Percentiles rank a stretch among this genome's conserved stretches.
Conservation (phyloP, 768 basidiomycete species). For the Suillus americanus region DNA sequence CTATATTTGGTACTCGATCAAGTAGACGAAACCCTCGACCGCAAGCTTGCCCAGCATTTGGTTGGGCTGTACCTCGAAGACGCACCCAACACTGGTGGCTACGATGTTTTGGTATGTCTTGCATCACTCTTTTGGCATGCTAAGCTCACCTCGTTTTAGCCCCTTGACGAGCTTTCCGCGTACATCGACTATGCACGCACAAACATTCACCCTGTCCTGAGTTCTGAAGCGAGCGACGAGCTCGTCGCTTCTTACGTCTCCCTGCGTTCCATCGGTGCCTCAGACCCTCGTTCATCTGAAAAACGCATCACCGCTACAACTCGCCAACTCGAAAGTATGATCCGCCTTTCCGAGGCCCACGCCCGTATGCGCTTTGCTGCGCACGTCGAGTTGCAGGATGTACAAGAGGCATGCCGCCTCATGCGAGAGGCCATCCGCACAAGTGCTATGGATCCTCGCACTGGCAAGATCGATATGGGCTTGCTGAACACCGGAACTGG, state of each 20-base stretch:
- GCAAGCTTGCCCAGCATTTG: slow-evolving; percentile 87
- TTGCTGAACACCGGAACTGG: slow-evolving; percentile 93
- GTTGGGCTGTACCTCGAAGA: slow-evolving; percentile 96
- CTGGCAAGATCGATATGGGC: slow-evolving; percentile 97
- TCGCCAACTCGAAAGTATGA: slow-evolving; percentile 95
- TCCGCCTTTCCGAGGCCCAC: slow-evolving; percentile 93
- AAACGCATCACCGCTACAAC: slow-evolving; percentile 98
- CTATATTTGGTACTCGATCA: slow-evolving; percentile 95
- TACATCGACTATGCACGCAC: slow-evolving; percentile 94
- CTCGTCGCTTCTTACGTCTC: slow-evolving; percentile 90
- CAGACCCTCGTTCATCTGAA: slow-evolving; percentile 84
- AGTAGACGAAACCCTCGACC: slow-evolving; percentile 85
- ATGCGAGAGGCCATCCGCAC: slow-evolving; percentile 97
- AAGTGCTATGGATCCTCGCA: slow-evolving; percentile 92
- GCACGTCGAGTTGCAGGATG: slow-evolving; percentile 85
- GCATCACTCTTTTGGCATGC: background rate
- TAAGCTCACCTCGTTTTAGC: slow-evolving; percentile 44
- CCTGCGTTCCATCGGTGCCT: slow-evolving; percentile 84
- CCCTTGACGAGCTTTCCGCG: slow-evolving; percentile 85
- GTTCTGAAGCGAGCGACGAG: slow-evolving; percentile 79
- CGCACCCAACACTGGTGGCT: slow-evolving; percentile 58
- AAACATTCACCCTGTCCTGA: slow-evolving; percentile 82
- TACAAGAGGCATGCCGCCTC: slow-evolving; percentile 87
- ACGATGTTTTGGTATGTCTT: slow-evolving; percentile 73
- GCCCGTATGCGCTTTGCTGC: slow-evolving; percentile 93